Percentiles rank a stretch among this genome's conserved stretches.
These are phyloP conservation scores for Prorocentrum cordatum DNA, from an alignment of 169 alveolate species.

Conservation along the genomic window DNA sequence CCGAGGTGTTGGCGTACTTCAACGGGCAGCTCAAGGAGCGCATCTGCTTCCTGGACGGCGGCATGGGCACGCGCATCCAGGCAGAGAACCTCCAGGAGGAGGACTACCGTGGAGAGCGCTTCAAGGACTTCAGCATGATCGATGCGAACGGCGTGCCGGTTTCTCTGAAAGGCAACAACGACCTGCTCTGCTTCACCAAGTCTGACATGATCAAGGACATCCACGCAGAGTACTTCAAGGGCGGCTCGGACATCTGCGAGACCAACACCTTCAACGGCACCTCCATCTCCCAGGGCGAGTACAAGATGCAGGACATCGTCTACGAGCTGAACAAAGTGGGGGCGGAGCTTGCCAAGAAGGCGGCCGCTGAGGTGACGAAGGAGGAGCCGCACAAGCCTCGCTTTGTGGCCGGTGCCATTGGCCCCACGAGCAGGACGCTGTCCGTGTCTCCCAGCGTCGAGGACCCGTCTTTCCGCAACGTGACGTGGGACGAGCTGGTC, in stretches of 20 bases:
- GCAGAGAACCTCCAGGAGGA: background rate
- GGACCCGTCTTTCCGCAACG: conserved; percentile 56
- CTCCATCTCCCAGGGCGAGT: conserved; percentile 30
- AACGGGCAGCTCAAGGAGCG: conserved; percentile 32
- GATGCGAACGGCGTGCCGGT: conserved; percentile 43
- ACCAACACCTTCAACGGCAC: conserved; percentile 62
- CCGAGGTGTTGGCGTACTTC: conserved; percentile 42
- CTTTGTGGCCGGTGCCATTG: conserved; percentile 43
- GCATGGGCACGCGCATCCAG: conserved; percentile 60
- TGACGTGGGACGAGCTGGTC: conserved; percentile 40
- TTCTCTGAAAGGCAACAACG: conserved; percentile 57
- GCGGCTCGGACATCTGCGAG: conserved; percentile 52
- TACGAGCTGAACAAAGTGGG: conserved; percentile 47
- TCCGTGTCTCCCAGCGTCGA: conserved; percentile 37
- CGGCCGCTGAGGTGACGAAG: conserved; percentile 22
- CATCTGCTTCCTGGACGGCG: conserved; percentile 40
- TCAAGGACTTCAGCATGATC: conserved; percentile 47
- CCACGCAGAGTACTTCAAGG: conserved; percentile 19
- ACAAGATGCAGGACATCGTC: conserved; percentile 65
- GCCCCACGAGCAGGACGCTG: conserved; percentile 51
- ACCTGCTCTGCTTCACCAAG: conserved; percentile 9
- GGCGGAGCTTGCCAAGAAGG: conserved; percentile 21
- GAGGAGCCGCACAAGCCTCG: conserved; percentile 51
- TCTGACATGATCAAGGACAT: conserved; percentile 47
- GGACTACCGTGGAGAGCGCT: conserved; percentile 28